Base-by-base conservation (phyloP, 768 basidiomycete genomes). In the Pholiota molesta region DNA sequence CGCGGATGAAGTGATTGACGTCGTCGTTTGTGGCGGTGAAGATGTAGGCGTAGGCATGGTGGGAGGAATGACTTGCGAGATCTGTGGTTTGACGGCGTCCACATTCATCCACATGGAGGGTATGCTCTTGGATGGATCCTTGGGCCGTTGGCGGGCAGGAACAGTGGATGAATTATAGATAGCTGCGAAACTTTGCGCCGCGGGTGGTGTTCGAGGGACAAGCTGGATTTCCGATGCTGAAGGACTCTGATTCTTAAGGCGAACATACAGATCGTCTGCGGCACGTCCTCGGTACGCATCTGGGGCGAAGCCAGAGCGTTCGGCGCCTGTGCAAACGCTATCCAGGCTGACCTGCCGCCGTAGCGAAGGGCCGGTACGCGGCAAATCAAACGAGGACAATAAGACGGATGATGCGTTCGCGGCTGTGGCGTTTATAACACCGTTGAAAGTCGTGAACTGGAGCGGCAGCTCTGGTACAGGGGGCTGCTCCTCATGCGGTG, bases 71-170 rank as follows among this genome's bases (percentile, higher is more conserved):
- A 52, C 16, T 54, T 55, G 62, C 16, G 57, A 37, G 11, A 73
- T 65, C 13, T 73, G 68, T 16, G 76, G 68, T 58, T 76, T 78
- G 4, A 73, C 74, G 13, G 72, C 68, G 62, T 84, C 83, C 4
- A 74, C 73, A 61, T 81, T 75, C 57, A 80, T 73, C 85, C 83
- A 85, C 66, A 83, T 78, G 1, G 83, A 81, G 0, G 85, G 83
- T 17, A 85, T 78, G 13, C 65, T 61, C 37, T 68, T 66, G 23
- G 60, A 57, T 2, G 61, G 60, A 31, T 69, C 67, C 53, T 68
- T 69, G 8, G 64, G 63, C 21, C 64, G 71, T 8, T 72, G 76
- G 26, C 59, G 62, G 3, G 64, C 61, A n/a, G 53, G 28, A 21
- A 54, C 26, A 23, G 49, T 23, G 29, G 39, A 55, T 45, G 54